Conservation (phyloP, 371 early-diverging fungal genomes). For the Dentiscutata heterogama region DNA sequence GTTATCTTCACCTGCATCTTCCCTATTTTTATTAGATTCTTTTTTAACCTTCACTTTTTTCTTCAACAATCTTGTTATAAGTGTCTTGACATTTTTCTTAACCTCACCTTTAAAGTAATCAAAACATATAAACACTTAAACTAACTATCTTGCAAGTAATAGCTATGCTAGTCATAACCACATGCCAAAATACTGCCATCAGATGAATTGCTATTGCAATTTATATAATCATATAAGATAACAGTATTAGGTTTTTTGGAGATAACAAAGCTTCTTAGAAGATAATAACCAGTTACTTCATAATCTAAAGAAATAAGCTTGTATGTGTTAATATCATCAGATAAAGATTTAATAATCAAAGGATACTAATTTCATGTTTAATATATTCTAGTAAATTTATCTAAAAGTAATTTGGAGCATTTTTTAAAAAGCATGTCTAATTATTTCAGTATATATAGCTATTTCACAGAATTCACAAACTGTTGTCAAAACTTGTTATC, state of each 20-base stretch:
- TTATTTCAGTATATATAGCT: conserved; percentile 4
- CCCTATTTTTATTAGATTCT: not conserved
- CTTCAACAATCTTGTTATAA: conserved; percentile 13
- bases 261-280: conserved; percentile 2
- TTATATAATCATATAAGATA: not conserved
- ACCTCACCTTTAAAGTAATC: conserved; percentile 1
- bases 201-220: conserved; percentile 1
- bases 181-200: conserved; percentile 8
- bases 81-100: conserved; percentile 1
- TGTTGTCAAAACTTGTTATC: conserved; percentile 8
- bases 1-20: not conserved
- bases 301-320: not conserved
- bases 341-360: not conserved
- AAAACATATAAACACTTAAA: not conserved
- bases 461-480: not conserved
- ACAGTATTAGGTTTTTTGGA: conserved; percentile 13
- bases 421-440: conserved; percentile 24
- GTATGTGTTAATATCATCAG: conserved; percentile 11
- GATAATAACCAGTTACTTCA: not conserved
- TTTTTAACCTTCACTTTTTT: not conserved
- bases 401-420: conserved; percentile 2
- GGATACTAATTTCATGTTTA: not conserved
- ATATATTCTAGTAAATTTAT: conserved; percentile 19
- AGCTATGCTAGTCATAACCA: conserved; percentile 1
- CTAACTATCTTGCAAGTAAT: not conserved